Base-by-base conservation (phyloP, 1,139 yeast genomes). In the Suhomyces choctaworum region DNA sequence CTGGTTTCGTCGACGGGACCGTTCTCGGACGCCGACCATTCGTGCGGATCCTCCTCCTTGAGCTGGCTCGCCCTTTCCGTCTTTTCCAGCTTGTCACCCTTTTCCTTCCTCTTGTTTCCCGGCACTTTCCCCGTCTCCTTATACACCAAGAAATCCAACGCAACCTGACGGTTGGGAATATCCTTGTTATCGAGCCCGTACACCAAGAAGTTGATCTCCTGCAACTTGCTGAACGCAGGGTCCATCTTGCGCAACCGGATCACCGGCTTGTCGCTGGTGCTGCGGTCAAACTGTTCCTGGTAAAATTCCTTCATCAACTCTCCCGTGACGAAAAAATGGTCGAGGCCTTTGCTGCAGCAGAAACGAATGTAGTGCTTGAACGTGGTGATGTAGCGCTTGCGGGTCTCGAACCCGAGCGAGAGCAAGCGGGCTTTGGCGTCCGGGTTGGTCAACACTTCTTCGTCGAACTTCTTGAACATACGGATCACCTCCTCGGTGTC, bases 401-500 rank as follows among this genome's bases (percentile, higher is more conserved):
- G 29, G 5, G 52, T 48, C 22, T 48, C 52, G 24, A 48, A 48
- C 2, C 51, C 51, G 8, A 48, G 34, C 21, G 44, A 36, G 7
- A 48, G 40, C n/a, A 48, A 45, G 14, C 51, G 32, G 2, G 46
- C 39, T 14, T 45, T 48, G 11, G 52, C 52, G 10, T 41, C 49
- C 3, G 46, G 39, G 31, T 48, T 48, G 16, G 49, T 42, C 28
- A 48, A 37, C n/a, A 48, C 51, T 16, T 48, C 52, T 5, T 45
- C 45, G 29, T 48, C 52, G 32, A 48, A 48, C 34, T 47, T 48
- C 33, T 47, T 47, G 42, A 48, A 48, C 50, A 48, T 47, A 7
- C 42, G 37, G 17, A 48, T 43, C 19, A 48, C 52, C 14, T 47
- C 47, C 11, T 38, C 48, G 20, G 52, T 48, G 23, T 48, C 52